Percentiles rank a stretch among this genome's conserved stretches.
Conservation (phyloP, 2,329 filamentous ascomycete genomes). For the Alternaria triticimaculans region DNA sequence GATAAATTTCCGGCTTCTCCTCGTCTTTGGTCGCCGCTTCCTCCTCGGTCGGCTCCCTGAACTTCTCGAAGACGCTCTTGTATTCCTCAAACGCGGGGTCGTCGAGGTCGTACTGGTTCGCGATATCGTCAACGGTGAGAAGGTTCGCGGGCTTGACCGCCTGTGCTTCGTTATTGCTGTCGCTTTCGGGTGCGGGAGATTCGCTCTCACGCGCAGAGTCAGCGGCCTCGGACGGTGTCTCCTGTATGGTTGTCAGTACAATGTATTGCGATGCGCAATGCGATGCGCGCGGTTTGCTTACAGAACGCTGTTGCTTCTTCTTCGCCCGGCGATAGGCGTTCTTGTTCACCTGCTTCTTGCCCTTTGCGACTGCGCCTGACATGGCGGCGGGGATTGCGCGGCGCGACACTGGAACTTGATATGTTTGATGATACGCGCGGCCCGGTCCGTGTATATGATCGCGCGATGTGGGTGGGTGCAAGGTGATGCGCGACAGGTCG, state of each 20-base stretch:
- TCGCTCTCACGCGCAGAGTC: conserved; percentile 49
- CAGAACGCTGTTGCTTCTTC: conserved; percentile 87
- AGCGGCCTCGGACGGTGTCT: conserved; percentile 41
- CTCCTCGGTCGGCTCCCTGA: conserved; percentile 64
- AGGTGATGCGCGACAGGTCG: conserved; percentile 1
- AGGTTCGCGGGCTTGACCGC: conserved; percentile 57
- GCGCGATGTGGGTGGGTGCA: conserved; percentile 3
- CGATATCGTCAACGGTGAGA: conserved; percentile 40
- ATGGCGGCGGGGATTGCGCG: conserved; percentile 27
- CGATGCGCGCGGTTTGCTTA: conserved; percentile 39
- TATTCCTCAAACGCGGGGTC: conserved; percentile 85
- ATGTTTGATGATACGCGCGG: neutral
- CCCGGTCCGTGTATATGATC: neutral
- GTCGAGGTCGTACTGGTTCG: conserved; percentile 64
- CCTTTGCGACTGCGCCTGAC: conserved; percentile 37
- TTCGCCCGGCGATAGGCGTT: conserved; percentile 92
- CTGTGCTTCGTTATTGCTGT: conserved; percentile 44
- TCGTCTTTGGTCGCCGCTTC: conserved; percentile 58
- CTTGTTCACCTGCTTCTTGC: conserved; percentile 77
- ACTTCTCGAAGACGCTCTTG: conserved; percentile 81
- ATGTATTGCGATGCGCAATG: neutral
- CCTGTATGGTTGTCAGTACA: conserved; percentile 38
- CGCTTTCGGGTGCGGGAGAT: conserved; percentile 42
- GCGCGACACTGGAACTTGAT: conserved; percentile 1
- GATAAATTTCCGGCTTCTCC: conserved; percentile 86